A percentile compares a stretch with the other conserved stretches of the same genome.
These are phyloP conservation scores for Malassezia psittaci DNA, from an alignment of 1,284 basidiomycete genomes.

Conservation along the genomic window DNA sequence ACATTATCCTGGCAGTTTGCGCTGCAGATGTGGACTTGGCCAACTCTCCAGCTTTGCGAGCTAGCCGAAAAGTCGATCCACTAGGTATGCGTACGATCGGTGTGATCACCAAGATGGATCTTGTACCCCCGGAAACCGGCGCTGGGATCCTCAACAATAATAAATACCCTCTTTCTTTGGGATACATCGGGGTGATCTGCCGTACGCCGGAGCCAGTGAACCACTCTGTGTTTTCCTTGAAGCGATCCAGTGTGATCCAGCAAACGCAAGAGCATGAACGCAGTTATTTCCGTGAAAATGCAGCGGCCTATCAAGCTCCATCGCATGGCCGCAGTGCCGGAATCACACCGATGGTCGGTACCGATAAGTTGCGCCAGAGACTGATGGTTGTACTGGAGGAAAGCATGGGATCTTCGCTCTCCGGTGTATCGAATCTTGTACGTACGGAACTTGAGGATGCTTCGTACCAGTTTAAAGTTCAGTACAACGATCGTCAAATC, in stretches of 20 bases:
- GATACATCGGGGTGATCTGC: slow-evolving; percentile 94
- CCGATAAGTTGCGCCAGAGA: slow-evolving; percentile 71
- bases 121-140: slow-evolving; percentile 75
- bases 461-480: slow-evolving; percentile 96
- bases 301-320: slow-evolving; percentile 58
- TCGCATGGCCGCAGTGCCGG: slow-evolving; percentile 53
- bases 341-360: slow-evolving; percentile 60
- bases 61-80: slow-evolving; percentile 86
- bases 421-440: slow-evolving; percentile 90
- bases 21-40: slow-evolving; percentile 96
- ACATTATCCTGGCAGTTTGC: slow-evolving; percentile 94
- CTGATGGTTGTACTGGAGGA: slow-evolving; percentile 95
- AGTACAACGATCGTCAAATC: slow-evolving; percentile 93
- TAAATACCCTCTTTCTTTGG: slow-evolving; percentile 90
- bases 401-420: slow-evolving; percentile 87
- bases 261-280: slow-evolving; percentile 57
- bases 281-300: slow-evolving; percentile 66
- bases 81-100: slow-evolving; percentile 89
- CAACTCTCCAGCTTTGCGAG: slow-evolving; percentile 88
- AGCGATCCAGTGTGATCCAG: slow-evolving; percentile 53
- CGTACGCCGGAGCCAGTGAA: slow-evolving; percentile 21
- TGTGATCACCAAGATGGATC: slow-evolving; percentile 97
- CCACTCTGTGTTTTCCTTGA: slow-evolving; percentile 11
- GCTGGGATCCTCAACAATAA: slow-evolving; percentile 74
- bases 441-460: slow-evolving; percentile 93